These are phyloP conservation scores for Boletus rubropictus DNA, from an alignment of 768 basidiomycete genomes.

Conservation along the genomic window DNA sequence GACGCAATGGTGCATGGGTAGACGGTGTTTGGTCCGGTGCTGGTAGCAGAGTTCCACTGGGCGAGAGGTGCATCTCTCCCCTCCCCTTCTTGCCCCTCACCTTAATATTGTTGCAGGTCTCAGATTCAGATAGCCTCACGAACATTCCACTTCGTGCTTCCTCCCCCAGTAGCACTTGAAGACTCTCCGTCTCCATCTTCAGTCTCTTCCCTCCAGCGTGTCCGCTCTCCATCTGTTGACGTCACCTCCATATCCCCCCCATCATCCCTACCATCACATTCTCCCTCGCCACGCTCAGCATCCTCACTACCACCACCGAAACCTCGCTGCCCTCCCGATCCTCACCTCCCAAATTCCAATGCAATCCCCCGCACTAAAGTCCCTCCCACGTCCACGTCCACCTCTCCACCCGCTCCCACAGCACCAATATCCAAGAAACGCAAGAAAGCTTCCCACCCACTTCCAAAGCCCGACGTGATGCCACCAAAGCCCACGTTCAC, in stretches of 20 bases:
- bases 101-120: conserved; percentile 48
- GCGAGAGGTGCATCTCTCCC: conserved; percentile 59
- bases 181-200: conserved; percentile 80
- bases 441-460: conserved; percentile 48
- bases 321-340: conserved; percentile 41
- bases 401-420: conserved; percentile 3
- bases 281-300: conserved; percentile 54
- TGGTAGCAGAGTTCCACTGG: conserved; percentile 78
- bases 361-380: conserved; percentile 44
- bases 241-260: conserved; percentile 79
- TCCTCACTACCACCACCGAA: conserved; percentile 42
- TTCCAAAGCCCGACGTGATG: conserved; percentile 65
- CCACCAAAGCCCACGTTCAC: conserved; percentile 87
- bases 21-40: conserved; percentile 94
- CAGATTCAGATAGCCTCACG: conserved; percentile 97
- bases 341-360: conserved; percentile 60
- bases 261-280: conserved; percentile 72
- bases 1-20: conserved; percentile 98
- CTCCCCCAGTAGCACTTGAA: conserved; percentile 76
- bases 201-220: conserved; percentile 58
- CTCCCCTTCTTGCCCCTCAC: neutral
- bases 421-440: conserved; percentile 53
- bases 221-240: conserved; percentile 76
- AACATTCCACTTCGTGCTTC: conserved; percentile 94
- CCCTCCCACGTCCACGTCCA: conserved; percentile 21